Conservation (phyloP, 345 rosid species). For the Melastoma malabathricum region DNA sequence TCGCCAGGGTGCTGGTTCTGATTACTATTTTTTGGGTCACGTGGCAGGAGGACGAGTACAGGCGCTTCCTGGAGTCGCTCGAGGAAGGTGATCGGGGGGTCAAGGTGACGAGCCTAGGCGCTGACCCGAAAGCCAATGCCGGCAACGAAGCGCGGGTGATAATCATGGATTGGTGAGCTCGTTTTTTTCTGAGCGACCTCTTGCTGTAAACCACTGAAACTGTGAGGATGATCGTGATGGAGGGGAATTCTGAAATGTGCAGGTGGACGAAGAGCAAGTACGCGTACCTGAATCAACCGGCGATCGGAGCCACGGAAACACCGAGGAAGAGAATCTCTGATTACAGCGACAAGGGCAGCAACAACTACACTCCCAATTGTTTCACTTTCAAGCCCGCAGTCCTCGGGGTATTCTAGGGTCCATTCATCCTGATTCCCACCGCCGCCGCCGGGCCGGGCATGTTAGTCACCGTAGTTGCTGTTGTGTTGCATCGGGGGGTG, state of each 20-base stretch:
- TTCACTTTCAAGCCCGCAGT: conserved; percentile 52
- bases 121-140: not conserved
- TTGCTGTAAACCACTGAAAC: too few relatives aligned
- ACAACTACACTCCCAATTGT: conserved; percentile 30
- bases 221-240: not conserved
- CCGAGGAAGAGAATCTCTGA: conserved; percentile 35
- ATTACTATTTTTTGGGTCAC: not conserved
- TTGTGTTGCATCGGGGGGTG: too few relatives aligned
- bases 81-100: conserved; percentile 20
- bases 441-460: too few relatives aligned
- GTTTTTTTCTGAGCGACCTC: too few relatives aligned
- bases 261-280: conserved; percentile 97
- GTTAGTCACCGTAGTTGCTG: too few relatives aligned
- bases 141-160: conserved; percentile 25
- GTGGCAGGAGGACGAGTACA: conserved; percentile 48
- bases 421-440: too few relatives aligned
- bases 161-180: conserved; percentile 66
- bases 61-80: conserved; percentile 44
- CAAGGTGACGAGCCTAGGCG: conserved; percentile 1
- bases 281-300: conserved; percentile 85
- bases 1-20: too few relatives aligned
- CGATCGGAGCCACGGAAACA: conserved; percentile 28
- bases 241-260: conserved; percentile 8
- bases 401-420: conserved; percentile 11
- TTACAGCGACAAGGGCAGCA: conserved; percentile 6